phyloP scores from a whole-genome alignment of 2,329 filamentous ascomycete species.

The Neofusicoccum sp. region DNA sequence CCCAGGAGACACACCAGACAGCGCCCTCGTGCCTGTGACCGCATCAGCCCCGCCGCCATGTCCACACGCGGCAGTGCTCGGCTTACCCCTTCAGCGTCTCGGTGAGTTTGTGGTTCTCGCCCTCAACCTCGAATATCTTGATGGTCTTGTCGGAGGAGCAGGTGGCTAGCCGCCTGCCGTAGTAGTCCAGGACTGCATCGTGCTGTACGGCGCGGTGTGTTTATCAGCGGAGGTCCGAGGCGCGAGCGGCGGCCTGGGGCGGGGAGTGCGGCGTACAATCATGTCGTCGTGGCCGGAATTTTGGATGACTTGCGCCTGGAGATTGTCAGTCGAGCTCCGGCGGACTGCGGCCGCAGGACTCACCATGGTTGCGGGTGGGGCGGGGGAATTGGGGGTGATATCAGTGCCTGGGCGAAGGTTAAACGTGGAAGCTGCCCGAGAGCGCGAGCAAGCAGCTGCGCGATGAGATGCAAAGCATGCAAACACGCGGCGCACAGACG shows the following conservation, averaged over 20 bases:
- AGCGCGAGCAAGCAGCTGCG: not conserved
- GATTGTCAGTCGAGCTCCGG: constrained; percentile 20
- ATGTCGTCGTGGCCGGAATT: constrained; percentile 96
- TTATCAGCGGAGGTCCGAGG: constrained; percentile 14
- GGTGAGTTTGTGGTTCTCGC: constrained; percentile 81
- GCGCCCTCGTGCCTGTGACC: constrained; percentile 83
- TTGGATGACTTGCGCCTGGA: constrained; percentile 73
- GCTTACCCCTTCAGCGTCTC: constrained; percentile 91
- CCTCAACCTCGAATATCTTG: constrained; percentile 98
- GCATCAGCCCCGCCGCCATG: not conserved
- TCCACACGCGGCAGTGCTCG: no score
- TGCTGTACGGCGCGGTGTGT: constrained; percentile 53
- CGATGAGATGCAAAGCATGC: constrained; percentile 6
- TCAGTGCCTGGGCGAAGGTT: constrained; percentile 9
- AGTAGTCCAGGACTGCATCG: constrained; percentile 98
- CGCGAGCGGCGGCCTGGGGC: constrained; percentile 8
- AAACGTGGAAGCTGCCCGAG: constrained; percentile 18
- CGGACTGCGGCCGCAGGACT: not conserved
- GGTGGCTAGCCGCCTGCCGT: constrained; percentile 90
- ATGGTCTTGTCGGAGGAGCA: constrained; percentile 98
- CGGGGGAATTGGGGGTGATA: constrained; percentile 7
- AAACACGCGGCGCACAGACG: constrained; percentile 7
- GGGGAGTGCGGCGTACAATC: constrained; percentile 71
- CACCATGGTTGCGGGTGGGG: constrained; percentile 18
- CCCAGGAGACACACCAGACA: constrained; percentile 96